Base-by-base conservation (phyloP, 129 eudicot species). In the Glebionis coronaria region DNA sequence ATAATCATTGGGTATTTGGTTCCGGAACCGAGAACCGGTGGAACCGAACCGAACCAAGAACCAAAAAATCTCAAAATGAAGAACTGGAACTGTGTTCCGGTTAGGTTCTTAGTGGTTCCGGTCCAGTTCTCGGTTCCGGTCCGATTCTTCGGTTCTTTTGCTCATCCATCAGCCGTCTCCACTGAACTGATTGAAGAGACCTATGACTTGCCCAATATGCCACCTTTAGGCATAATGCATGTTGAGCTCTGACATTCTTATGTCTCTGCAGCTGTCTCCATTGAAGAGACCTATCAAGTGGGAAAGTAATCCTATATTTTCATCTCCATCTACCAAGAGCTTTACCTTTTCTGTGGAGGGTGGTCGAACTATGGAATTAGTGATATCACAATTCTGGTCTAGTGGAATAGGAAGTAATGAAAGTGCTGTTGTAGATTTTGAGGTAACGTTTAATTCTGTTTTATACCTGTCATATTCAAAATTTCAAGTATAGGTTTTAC, bases 381-480 rank as follows among this genome's bases (percentile, higher is more conserved):
- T 95, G 61, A 79, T 94, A 65, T 86, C 99, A 58, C 99, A 94
- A 67, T 94, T 87, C 74, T 94, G 99, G 99, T 94, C 99, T n/a
- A 94, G 99, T 75, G 99, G 99, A 51, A 59, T 85, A 45, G 99
- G 99, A 81, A 87, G 90, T 76, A 84, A 83, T 64, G 99, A 90
- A 79, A 74, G 79, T 54, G 85, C 95, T 14, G 67, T 57, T 38
- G 97, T 90, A 16, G 97, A 94, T 75, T 77, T 94, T 73, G 99
- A 94, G 95, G 98, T 92, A 79, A 69, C 45, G 25, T 55, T 63
- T 69, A n/a, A 42, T 58, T n/a, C 20, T 56, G 44, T 64, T 18
- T 61, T 61, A 58, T 42, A 44, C 53, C 61, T 16, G 18, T 76
- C 56, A 40, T 51, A 47, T 15, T 19, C 35, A n/a, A 53, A 56